These are phyloP conservation scores for Acacia melanoxylon DNA, from an alignment of 306 rosid genomes.

Conservation along the genomic window DNA sequence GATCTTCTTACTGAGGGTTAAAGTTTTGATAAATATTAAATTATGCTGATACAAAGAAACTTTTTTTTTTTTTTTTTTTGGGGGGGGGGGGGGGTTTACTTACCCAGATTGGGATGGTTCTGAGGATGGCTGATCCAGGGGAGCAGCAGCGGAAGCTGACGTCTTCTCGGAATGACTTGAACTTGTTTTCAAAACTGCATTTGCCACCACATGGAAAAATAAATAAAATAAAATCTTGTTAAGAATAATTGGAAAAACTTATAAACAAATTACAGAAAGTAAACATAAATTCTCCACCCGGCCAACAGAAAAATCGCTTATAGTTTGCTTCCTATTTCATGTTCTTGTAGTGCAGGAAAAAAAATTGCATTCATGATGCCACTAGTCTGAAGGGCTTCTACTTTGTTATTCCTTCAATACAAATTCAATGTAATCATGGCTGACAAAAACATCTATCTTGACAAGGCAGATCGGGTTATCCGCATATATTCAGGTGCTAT, in stretches of 20 bases:
- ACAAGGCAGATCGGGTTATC: background rate
- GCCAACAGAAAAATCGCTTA: background rate
- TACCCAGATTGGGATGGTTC: constrained; percentile 83
- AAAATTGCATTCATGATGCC: constrained; percentile 1
- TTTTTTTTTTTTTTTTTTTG: background rate
- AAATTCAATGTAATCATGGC: background rate
- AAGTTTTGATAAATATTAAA: constrained; percentile 20
- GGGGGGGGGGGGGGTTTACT: constrained; percentile 21
- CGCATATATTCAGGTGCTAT: background rate
- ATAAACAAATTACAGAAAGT: background rate
- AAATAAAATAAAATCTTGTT: background rate
- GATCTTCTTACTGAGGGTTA: background rate
- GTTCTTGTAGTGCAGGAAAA: background rate
- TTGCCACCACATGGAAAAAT: constrained; percentile 28
- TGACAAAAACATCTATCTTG: background rate
- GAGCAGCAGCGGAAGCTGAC: constrained; percentile 59
- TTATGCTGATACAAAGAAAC: background rate
- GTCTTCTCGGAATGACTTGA: constrained; percentile 70
- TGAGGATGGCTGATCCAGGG: constrained; percentile 65
- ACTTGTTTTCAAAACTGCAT: constrained; percentile 79
- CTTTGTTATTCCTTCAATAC: background rate
- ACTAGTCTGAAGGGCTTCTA: constrained; percentile 1
- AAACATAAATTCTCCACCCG: constrained; percentile 4
- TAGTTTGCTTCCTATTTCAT: background rate
- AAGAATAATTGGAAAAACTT: constrained; percentile 2